A percentile compares a stretch with the other conserved stretches of the same genome.
Evolutionary conservation across 306 rosid genomes (phyloP).

Genomic region (Malus asiatica): DNA sequence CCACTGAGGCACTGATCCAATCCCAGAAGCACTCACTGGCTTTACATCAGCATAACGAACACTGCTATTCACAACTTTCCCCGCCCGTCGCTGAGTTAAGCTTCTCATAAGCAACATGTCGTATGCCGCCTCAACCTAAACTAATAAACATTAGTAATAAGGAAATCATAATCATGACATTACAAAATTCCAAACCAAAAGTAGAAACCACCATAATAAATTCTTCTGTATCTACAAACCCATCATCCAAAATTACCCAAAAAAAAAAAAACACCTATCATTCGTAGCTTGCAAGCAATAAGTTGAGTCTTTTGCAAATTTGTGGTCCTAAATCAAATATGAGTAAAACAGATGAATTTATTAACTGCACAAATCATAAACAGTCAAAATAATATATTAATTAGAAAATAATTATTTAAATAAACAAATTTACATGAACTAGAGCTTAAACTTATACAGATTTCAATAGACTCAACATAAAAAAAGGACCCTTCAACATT

Average conservation of each 20-base stretch:
- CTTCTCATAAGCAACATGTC: constrained; percentile 96
- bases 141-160: constrained; percentile 7
- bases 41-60: constrained; percentile 94
- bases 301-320: not conserved
- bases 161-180: not conserved
- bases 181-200: not conserved
- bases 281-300: not conserved
- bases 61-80: constrained; percentile 66
- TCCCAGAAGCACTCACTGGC: constrained; percentile 49
- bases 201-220: not conserved
- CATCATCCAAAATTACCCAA: not conserved
- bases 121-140: constrained; percentile 95
- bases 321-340: not conserved
- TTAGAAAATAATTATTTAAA: not conserved
- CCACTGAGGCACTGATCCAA: constrained; percentile 74
- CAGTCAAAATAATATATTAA: not conserved
- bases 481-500: not conserved
- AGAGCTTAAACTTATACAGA: not conserved
- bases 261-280: not conserved
- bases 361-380: not conserved
- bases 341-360: not conserved
- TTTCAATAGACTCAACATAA: not conserved
- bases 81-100: constrained; percentile 79
- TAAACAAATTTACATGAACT: not conserved
- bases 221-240: not conserved